Evolutionary conservation across 805 yeast species (phyloP), one percentile per base, ranked within the genome.

Genomic region (Schwanniomyces pseudopolymorphus): DNA sequence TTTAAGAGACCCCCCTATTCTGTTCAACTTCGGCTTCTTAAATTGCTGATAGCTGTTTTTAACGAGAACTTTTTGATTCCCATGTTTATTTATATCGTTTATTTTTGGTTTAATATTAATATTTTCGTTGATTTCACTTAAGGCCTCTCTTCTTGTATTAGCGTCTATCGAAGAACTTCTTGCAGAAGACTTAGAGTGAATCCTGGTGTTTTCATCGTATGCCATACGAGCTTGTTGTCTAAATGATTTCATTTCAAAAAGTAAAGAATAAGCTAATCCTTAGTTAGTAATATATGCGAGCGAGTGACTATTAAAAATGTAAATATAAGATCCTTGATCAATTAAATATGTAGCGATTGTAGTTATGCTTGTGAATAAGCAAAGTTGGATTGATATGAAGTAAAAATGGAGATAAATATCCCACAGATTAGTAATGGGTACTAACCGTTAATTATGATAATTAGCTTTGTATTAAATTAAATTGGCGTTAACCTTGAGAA

Each of bases 101-200:
- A 35, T 11, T 21, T 38, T 33, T 36, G 42, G 26, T 27, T 35
- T 33, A 37, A 20, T 46, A 37, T 53, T 50, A 20, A 51, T 51
- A 46, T 54, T 59, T 51, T 50, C 59, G 28, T 55, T 62, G 13
- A 49, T 46, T 46, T 66, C 71, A 33, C 62, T 57, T 44, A 66
- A 59, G 11, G 60, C 69, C 37, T 63, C 65, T 41, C 71, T 49
- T 27, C 47, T 53, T 31, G 37, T 47, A n/a, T 45, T 43, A 7
- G 49, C 27, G 10, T 31, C 43, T 19, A 35, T 22, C 11, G 33
- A 36, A 5, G 48, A 33, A 14, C 27, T 28, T 5, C 36, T 17
- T 13, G 38, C 25, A n/a, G 33, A 36, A 11, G 43, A 22, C 22
- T 51, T 51, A 4, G 46, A 16, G n/a, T 43, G 44, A 33, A 52